These are phyloP conservation scores for Uronychia binucleata DNA, from an alignment of 73 alveolate genomes.

Conservation along the genomic window DNA sequence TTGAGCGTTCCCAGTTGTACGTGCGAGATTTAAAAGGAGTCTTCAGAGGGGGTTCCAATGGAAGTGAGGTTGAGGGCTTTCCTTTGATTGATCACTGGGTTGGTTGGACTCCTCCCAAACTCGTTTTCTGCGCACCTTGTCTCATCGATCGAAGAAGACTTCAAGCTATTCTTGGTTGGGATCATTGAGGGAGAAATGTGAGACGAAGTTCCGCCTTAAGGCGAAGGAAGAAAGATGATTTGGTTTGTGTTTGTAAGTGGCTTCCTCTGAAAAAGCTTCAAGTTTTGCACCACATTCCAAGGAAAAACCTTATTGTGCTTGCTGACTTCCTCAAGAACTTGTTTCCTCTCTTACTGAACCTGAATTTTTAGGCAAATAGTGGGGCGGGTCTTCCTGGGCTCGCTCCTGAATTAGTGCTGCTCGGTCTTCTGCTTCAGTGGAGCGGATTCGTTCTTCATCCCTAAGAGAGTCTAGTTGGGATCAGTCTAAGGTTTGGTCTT, in stretches of 20 bases:
- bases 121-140: no score
- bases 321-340: not conserved
- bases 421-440: no score
- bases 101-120: no score
- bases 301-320: not conserved
- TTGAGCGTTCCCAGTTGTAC: no score
- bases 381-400: not conserved
- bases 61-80: not conserved
- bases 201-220: not conserved
- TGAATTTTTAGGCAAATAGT: not conserved
- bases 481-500: not conserved
- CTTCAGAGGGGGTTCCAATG: not conserved
- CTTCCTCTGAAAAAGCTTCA: not conserved
- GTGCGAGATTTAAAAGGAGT: no score
- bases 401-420: no score
- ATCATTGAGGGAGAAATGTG: not conserved
- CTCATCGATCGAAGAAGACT: no score
- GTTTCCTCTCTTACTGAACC: not conserved
- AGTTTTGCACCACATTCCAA: not conserved
- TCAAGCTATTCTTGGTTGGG: no score
- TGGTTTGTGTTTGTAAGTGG: not conserved
- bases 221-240: not conserved
- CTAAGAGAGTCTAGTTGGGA: not conserved
- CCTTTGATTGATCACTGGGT: not conserved
- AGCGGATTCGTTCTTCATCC: no score